A percentile compares a stretch with the other conserved stretches of the same genome.
Evolutionary conservation across 257 asterid genomes (phyloP).

Genomic region (Rhazya stricta): DNA sequence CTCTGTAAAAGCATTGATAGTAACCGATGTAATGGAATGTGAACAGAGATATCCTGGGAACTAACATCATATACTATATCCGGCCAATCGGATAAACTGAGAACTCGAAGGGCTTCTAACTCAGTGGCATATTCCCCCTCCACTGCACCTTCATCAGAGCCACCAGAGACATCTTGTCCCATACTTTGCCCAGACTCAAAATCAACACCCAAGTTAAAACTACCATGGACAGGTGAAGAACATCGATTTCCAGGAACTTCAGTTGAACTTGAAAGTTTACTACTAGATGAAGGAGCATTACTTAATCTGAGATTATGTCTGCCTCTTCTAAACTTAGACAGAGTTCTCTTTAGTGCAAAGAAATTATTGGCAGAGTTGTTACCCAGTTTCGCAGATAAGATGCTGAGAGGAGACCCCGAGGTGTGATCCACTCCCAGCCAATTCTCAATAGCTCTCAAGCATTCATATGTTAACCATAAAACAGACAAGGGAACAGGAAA

Average conservation of each 20-base stretch:
- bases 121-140: constrained; percentile 59
- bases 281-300: constrained; percentile 30
- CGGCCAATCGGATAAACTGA: constrained; percentile 81
- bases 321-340: constrained; percentile 63
- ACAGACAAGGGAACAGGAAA: constrained; percentile 59
- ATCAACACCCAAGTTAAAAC: constrained; percentile 35
- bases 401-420: constrained; percentile 44
- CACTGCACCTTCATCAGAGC: constrained; percentile 42
- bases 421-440: constrained; percentile 76
- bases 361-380: constrained; percentile 55
- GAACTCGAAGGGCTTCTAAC: constrained; percentile 61
- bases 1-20: constrained; percentile 70
- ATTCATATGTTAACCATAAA: constrained; percentile 74
- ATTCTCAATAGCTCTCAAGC: constrained; percentile 79
- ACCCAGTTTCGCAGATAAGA: constrained; percentile 46
- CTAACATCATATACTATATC: constrained; percentile 76
- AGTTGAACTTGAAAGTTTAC: constrained; percentile 35
- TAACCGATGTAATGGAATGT: constrained; percentile 82
- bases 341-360: constrained; percentile 56
- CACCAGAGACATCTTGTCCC: constrained; percentile 38
- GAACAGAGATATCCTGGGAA: constrained; percentile 78
- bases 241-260: constrained; percentile 32
- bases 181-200: constrained; percentile 37
- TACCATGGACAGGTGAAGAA: constrained; percentile 38
- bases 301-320: constrained; percentile 41